phyloP scores from a whole-genome alignment of 2,329 filamentous ascomycete genomes.

The Ophiostoma pallidulum region DNA sequence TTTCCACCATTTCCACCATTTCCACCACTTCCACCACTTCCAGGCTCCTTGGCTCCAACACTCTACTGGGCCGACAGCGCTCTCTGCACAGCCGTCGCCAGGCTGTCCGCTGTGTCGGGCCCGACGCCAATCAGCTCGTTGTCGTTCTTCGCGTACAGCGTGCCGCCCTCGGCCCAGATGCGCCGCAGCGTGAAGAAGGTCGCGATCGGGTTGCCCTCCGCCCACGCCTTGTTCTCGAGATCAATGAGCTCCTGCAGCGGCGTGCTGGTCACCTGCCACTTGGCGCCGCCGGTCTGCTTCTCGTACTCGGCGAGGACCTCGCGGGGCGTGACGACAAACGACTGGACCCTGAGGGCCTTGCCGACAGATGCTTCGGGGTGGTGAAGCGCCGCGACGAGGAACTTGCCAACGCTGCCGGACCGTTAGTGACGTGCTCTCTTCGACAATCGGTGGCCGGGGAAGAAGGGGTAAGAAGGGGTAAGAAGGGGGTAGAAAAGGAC shows the following conservation, averaged over 20 bases:
- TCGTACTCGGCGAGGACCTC: conserved; percentile 59
- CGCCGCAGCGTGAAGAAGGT: conserved; percentile 51
- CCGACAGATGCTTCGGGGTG: conserved; percentile 45
- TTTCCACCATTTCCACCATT: too few species aligned
- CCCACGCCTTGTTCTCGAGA: conserved; percentile 52
- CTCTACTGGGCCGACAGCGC: conserved; percentile 8
- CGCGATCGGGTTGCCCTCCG: conserved; percentile 39
- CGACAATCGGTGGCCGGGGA: too few species aligned
- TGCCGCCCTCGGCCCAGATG: conserved; percentile 66
- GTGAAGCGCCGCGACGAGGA: conserved; percentile 52
- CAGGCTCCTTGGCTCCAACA: too few species aligned
- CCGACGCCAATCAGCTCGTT: conserved; percentile 47
- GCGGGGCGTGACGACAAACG: conserved; percentile 56
- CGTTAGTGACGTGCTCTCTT: conserved; percentile 1
- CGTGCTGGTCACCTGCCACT: conserved; percentile 47
- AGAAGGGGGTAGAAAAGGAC: conserved; percentile 16
- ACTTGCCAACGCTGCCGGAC: conserved; percentile 44
- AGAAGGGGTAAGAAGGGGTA: too few species aligned
- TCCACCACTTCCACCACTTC: too few species aligned
- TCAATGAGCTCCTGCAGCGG: conserved; percentile 43
- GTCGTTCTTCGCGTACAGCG: conserved; percentile 58
- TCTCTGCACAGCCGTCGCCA: conserved; percentile 29
- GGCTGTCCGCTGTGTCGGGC: conserved; percentile 40
- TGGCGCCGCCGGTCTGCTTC: conserved; percentile 48
- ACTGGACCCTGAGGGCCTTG: conserved; percentile 57